phyloP scores from a whole-genome alignment of 441 rosid species.

The Erodium trifolium region DNA sequence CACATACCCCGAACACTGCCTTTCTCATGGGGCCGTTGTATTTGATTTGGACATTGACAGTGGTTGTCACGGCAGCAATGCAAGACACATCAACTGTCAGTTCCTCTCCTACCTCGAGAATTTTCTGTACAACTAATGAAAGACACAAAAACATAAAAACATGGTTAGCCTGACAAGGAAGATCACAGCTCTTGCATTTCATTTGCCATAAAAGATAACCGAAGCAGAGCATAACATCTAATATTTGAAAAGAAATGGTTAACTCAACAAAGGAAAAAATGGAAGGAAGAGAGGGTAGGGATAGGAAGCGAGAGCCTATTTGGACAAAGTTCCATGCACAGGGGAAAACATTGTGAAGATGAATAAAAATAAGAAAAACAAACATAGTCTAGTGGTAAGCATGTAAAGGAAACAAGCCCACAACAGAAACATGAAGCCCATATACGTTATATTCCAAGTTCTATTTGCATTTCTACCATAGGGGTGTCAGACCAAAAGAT shows the following conservation, averaged over 20 bases:
- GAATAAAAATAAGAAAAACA: neutral
- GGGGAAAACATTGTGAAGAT: neutral
- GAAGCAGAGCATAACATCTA: neutral
- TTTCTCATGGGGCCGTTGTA: slow-evolving; percentile 75
- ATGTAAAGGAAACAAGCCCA: neutral
- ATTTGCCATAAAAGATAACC: neutral
- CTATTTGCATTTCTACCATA: neutral
- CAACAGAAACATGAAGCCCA: neutral
- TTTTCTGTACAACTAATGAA: slow-evolving; percentile 81
- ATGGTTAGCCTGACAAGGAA: neutral
- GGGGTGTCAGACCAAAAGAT: neutral
- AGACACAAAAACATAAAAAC: neutral
- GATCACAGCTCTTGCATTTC: neutral
- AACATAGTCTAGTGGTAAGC: too few relatives aligned
- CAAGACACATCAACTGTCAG: slow-evolving; percentile 76
- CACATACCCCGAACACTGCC: slow-evolving; percentile 78
- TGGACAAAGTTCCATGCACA: neutral
- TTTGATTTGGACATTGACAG: slow-evolving; percentile 73
- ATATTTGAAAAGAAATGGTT: neutral
- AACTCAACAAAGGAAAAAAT: neutral
- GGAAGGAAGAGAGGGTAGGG: neutral
- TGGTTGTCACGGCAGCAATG: slow-evolving; percentile 68
- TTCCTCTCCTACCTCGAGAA: slow-evolving; percentile 85
- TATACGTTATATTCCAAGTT: neutral
- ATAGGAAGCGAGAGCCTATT: neutral